Base-by-base conservation (phyloP, 2,329 filamentous ascomycete species). In the Aotearoamyces nothofagi region DNA sequence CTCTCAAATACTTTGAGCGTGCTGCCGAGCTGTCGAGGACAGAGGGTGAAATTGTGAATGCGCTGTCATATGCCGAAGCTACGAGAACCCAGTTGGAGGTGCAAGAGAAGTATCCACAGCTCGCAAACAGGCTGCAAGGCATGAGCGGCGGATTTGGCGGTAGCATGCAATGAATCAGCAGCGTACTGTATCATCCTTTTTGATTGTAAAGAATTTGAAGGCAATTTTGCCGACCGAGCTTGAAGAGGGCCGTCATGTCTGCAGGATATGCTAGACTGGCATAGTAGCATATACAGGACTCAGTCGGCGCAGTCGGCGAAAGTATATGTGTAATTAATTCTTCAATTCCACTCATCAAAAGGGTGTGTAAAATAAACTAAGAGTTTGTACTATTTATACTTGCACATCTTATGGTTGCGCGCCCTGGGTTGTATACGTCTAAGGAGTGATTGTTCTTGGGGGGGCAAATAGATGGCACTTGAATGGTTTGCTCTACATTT, bases 51-150 rank as follows among this genome's bases (percentile, higher is more conserved):
- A 86, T 96, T 38, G 74, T 96, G 42, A 96, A 96, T 49, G 90
- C 90, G 5, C 67, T 98, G 11, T 93, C 83, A 12, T 98, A 98
- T 50, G 90, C 90, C 16, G 90, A 98, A 57, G 90, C 90, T 12
- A 96, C 90, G 22, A 70, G 90, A 47, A 96, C 90, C 38, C 90
- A 98, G 57, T 71, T 98, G 37, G 81, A 93, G 58, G 80, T 90
- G 10, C 79, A 83, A 50, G 77, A 86, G 56, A 82, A 82, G 57
- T 87, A 87, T 51, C 81, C 81, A 22, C 72, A 83, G 53, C 64
- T 90, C 29, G 78, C 78, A 9, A 71, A 67, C 34, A 78, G 78
- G 51, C 63, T 87, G 40, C 66, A 73, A 39, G 63, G 63, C 30
- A 74, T 75, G 60, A 54, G 58, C n/a, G 53, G 46, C 20, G 44